Evolutionary conservation across 805 yeast genomes (phyloP).

Genomic region (Blastobotrys americana): DNA sequence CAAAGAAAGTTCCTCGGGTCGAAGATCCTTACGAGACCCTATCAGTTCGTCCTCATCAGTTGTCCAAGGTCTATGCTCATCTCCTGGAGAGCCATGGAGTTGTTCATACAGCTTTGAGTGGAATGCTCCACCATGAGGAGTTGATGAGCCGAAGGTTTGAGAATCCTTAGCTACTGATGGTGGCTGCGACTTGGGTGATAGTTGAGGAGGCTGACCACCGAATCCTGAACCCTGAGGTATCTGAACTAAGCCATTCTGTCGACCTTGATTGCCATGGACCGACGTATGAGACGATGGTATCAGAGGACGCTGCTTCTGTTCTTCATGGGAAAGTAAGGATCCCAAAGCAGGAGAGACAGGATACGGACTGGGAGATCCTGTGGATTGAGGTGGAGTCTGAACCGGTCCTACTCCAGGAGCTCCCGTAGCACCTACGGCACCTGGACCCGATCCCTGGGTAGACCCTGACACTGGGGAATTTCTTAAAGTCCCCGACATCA

Average conservation of each 20-base stretch:
- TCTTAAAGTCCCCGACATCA: slow-evolving; percentile 40
- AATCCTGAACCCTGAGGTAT: background rate
- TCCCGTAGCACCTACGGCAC: slow-evolving; percentile 4
- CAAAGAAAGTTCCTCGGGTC: slow-evolving; percentile 66
- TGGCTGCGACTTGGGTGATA: background rate
- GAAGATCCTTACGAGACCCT: slow-evolving; percentile 48
- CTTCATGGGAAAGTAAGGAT: background rate
- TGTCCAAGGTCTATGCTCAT: slow-evolving; percentile 34
- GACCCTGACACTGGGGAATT: background rate
- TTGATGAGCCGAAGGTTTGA: slow-evolving; percentile 12
- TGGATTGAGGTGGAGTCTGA: background rate
- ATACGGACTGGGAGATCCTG: background rate
- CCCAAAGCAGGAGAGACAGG: slow-evolving; percentile 2
- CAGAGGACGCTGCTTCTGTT: slow-evolving; percentile 1
- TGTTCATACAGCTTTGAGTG: background rate
- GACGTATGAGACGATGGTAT: no score
- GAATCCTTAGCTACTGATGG: background rate
- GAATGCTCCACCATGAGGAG: slow-evolving; percentile 8
- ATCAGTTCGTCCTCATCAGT: slow-evolving; percentile 66
- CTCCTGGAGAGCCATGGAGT: slow-evolving; percentile 3
- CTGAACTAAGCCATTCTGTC: slow-evolving; percentile 3
- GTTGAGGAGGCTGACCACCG: background rate
- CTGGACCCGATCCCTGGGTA: slow-evolving; percentile 10
- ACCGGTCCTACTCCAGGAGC: background rate
- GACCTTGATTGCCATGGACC: slow-evolving; percentile 2